A percentile compares a stretch with the other conserved stretches of the same genome.
These are phyloP conservation scores for Apiotrichum gamsii DNA, from an alignment of 1,284 basidiomycete genomes.

Conservation along the genomic window DNA sequence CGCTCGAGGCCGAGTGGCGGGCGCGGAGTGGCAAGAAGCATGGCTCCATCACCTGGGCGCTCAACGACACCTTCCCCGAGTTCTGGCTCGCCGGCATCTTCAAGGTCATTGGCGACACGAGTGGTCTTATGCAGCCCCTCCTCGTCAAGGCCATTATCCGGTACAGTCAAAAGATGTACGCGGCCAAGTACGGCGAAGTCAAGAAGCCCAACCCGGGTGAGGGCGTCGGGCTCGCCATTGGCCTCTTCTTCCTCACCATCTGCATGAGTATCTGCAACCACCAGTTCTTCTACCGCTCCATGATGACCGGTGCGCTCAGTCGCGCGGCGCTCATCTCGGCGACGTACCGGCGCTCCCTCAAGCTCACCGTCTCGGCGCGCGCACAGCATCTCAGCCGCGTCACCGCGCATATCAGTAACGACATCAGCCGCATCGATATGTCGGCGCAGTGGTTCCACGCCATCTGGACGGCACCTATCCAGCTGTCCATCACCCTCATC, in stretches of 20 bases:
- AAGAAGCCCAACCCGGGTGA: constrained; percentile 54
- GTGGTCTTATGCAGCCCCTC: constrained; percentile 61
- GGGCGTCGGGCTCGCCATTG: constrained; percentile 66
- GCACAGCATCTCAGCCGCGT: constrained; percentile 59
- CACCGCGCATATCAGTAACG: constrained; percentile 61
- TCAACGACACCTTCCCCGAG: constrained; percentile 64
- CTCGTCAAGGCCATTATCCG: constrained; percentile 64
- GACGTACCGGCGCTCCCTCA: constrained; percentile 66
- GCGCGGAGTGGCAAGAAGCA: constrained; percentile 41
- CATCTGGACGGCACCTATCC: constrained; percentile 65
- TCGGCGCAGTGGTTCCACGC: constrained; percentile 52
- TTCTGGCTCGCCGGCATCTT: constrained; percentile 62
- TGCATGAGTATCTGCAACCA: constrained; percentile 58
- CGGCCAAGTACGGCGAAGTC: constrained; percentile 28
- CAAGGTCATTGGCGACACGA: constrained; percentile 48
- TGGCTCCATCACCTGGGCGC: constrained; percentile 59
- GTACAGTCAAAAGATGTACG: constrained; percentile 55
- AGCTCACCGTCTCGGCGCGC: constrained; percentile 61
- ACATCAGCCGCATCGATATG: constrained; percentile 43
- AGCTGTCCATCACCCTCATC: constrained; percentile 56
- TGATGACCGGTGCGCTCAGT: constrained; percentile 63
- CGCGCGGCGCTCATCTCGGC: constrained; percentile 67
- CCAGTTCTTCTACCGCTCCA: constrained; percentile 71
- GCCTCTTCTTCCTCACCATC: constrained; percentile 61
- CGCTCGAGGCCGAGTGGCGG: constrained; percentile 36